Conservation (phyloP, 305 asterid species). For the Solanum hybrid region DNA sequence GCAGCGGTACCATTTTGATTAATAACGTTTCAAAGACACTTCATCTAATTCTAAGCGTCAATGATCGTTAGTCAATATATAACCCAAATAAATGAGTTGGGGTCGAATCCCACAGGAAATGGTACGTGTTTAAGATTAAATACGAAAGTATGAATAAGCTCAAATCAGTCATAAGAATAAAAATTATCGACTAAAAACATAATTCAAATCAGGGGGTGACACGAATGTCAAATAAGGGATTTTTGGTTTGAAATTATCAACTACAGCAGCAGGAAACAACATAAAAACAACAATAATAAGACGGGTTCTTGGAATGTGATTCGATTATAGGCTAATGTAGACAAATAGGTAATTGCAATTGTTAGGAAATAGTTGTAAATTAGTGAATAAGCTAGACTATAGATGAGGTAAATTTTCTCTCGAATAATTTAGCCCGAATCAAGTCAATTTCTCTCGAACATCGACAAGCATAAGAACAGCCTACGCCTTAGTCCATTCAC, state of each 20-base stretch:
- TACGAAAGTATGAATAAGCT: background rate
- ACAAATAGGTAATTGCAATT: background rate
- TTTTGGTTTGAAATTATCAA: background rate
- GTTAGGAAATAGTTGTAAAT: background rate
- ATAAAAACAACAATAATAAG: background rate
- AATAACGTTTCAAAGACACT: background rate
- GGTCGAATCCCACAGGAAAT: background rate
- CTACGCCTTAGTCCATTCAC: background rate
- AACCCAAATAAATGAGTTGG: background rate
- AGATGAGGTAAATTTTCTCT: background rate
- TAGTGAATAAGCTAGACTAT: background rate
- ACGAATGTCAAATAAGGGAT: background rate
- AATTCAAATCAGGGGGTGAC: background rate
- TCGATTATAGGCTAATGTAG: background rate
- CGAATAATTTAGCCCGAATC: background rate
- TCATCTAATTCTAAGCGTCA: background rate
- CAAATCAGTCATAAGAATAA: background rate
- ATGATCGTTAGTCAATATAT: too few relatives aligned
- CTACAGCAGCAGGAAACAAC: background rate
- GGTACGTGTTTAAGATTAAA: background rate
- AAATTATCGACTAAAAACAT: too few relatives aligned
- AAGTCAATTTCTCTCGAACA: background rate
- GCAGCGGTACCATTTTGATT: background rate
- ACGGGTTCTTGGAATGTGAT: background rate
- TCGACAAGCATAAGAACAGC: background rate